Evolutionary conservation across 1,139 yeast species (phyloP).

Genomic region (Hanseniaspora sp.): DNA sequence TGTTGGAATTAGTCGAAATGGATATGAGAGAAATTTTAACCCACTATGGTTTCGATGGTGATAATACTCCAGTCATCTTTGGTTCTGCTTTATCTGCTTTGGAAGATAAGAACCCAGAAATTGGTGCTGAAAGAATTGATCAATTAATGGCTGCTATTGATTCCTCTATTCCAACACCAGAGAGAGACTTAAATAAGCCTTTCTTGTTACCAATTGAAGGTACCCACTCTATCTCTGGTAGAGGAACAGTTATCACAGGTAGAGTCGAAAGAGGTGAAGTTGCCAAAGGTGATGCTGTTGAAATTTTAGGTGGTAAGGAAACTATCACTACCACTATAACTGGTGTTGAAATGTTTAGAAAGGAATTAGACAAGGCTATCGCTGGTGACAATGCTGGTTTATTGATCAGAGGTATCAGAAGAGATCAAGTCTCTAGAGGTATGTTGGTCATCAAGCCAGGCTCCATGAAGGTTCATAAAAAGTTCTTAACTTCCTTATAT

Average conservation of each 20-base stretch:
- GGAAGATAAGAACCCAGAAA: conserved; percentile 79
- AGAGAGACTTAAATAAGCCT: conserved; percentile 90
- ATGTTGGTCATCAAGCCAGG: conserved; percentile 95
- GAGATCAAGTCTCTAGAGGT: conserved; percentile 95
- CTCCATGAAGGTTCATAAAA: conserved; percentile 83
- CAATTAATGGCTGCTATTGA: conserved; percentile 88
- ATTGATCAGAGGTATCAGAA: conserved; percentile 93
- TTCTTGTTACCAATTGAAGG: conserved; percentile 97
- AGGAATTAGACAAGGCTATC: conserved; percentile 92
- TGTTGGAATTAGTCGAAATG: conserved; percentile 99
- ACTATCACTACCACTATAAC: conserved; percentile 91
- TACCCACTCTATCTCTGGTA: conserved; percentile 95
- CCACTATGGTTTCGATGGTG: conserved; percentile 95
- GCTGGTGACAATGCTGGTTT: conserved; percentile 99
- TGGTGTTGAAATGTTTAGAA: conserved; percentile 98
- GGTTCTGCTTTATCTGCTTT: conserved; percentile 97
- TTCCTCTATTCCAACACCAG: conserved; percentile 89
- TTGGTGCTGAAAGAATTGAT: conserved; percentile 75
- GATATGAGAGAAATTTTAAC: conserved; percentile 95
- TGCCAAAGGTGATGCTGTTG: conserved; percentile 97
- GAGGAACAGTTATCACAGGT: conserved; percentile 99
- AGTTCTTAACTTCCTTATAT: conserved; percentile 87
- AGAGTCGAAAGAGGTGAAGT: conserved; percentile 96
- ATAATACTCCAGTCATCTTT: conserved; percentile 93
- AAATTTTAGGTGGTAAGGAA: conserved; percentile 84